Evolutionary conservation across 257 asterid species (phyloP), one percentile per base, ranked within the genome.

Genomic region (Ballota nigra): DNA sequence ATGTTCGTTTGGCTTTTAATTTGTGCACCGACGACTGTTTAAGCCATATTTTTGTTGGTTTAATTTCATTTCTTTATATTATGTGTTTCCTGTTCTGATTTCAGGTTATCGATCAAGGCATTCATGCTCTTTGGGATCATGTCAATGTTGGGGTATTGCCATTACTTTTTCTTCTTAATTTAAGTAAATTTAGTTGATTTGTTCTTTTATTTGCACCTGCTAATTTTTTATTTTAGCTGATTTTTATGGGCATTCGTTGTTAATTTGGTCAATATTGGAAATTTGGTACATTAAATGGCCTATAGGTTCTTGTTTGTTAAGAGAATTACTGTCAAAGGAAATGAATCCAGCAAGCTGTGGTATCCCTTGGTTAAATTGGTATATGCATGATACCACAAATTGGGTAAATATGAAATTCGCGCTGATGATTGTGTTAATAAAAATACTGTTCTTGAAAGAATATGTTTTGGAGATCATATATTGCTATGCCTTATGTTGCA

Each of bases 101-200:
- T 64, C 89, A 89, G 96, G 91, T 82, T 6, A 93, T 89, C 73
- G 96, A 89, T 72, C 83, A 73, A 68, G 96, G 96, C 18, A 81
- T 87, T 79, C 84, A 75, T 51, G 80, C 74, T 74, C 71, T 87
- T 15, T 89, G 96, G 96, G 91, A 89, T 34, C 80, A 56, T 75
- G 76, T 78, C 83, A 89, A 89, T 68, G 91, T 72, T 79, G 96
- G 96, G 93, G 96, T 89, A 89, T 60, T 73, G 65, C 40, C 40
- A 0, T 28, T 49, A 19, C 51, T 59, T 53, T 0, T 18, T 63
- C 23, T 33, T 26, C 13, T 12, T 60, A 18, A 1, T 26, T 31
- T 26, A 40, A 12, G n/a, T 2, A 58, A 52, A 8, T 57, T 51
- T 23, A 47, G 74, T 60, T 69, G 40, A 3, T 65, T 66, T 63